Conservation (phyloP, 1,284 basidiomycete species). For the Sparassis latifolia region DNA sequence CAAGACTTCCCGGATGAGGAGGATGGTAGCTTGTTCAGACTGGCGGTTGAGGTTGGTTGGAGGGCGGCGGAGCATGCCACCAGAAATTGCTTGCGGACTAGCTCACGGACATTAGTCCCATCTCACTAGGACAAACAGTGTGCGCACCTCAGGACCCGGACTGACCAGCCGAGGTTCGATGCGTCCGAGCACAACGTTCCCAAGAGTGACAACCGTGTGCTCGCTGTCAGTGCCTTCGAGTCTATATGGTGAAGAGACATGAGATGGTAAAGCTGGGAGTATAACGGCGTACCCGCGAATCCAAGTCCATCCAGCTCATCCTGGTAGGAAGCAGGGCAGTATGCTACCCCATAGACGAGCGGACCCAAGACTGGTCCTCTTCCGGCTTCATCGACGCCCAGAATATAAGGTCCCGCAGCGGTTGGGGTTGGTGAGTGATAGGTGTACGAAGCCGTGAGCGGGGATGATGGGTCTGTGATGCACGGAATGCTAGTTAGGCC, state of each 20-base stretch:
- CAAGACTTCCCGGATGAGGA: slow-evolving; percentile 81
- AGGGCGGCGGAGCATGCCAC: slow-evolving; percentile 82
- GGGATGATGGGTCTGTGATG: slow-evolving; percentile 23
- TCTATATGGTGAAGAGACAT: slow-evolving; percentile 40
- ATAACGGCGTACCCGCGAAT: slow-evolving; percentile 65
- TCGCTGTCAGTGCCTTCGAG: slow-evolving; percentile 85
- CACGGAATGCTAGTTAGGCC: slow-evolving; percentile 19
- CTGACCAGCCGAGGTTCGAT: slow-evolving; percentile 74
- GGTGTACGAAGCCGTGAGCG: slow-evolving; percentile 68
- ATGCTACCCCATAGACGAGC: slow-evolving; percentile 93
- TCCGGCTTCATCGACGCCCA: slow-evolving; percentile 97
- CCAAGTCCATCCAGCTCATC: slow-evolving; percentile 75
- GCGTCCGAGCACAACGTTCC: slow-evolving; percentile 60
- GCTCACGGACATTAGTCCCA: slow-evolving; percentile 6
- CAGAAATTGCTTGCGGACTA: slow-evolving; percentile 88
- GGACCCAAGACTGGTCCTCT: slow-evolving; percentile 92
- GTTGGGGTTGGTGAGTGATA: slow-evolving; percentile 75
- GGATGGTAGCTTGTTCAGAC: slow-evolving; percentile 87
- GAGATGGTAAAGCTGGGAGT: no score
- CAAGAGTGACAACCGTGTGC: slow-evolving; percentile 59
- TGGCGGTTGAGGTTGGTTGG: slow-evolving; percentile 91
- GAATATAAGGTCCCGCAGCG: slow-evolving; percentile 66
- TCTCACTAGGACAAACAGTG: neutral
- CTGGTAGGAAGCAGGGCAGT: slow-evolving; percentile 80
- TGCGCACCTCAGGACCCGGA: slow-evolving; percentile 67